phyloP scores from a whole-genome alignment of 1,284 basidiomycete genomes.

The Boletus mariae region DNA sequence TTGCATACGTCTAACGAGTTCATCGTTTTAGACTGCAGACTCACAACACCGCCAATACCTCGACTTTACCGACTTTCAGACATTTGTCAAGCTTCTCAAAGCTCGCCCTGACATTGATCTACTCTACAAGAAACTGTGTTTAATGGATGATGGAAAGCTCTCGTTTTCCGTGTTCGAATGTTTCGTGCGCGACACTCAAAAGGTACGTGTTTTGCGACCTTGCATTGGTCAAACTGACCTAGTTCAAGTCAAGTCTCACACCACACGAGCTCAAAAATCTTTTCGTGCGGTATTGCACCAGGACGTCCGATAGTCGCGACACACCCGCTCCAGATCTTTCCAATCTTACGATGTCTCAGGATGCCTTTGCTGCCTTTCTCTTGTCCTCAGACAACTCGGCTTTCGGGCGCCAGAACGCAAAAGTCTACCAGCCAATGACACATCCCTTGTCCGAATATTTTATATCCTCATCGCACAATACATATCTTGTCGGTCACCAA shows the following conservation, averaged over 20 bases:
- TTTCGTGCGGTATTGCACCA: constrained; percentile 53
- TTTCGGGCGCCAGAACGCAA: constrained; percentile 43
- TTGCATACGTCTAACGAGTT: neutral
- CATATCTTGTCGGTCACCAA: constrained; percentile 94
- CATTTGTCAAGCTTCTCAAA: constrained; percentile 84
- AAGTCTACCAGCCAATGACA: constrained; percentile 27
- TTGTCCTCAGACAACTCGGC: constrained; percentile 65
- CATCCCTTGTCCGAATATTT: neutral
- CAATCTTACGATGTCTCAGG: constrained; percentile 45
- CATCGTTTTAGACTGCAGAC: constrained; percentile 61
- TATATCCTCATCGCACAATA: constrained; percentile 34
- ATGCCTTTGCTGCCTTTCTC: constrained; percentile 74
- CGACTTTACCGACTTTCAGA: constrained; percentile 81
- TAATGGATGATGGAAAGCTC: constrained; percentile 41
- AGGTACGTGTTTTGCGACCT: constrained; percentile 38
- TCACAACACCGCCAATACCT: constrained; percentile 61
- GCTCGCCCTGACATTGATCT: constrained; percentile 75
- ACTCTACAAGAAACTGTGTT: constrained; percentile 56
- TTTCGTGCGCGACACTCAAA: constrained; percentile 70
- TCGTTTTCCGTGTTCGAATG: constrained; percentile 54
- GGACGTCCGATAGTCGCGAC: constrained; percentile 4
- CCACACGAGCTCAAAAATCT: constrained; percentile 46
- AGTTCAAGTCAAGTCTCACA: constrained; percentile 45
- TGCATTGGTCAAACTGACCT: constrained; percentile 8
- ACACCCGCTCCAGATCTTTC: constrained; percentile 11